Conservation (phyloP, 2,329 filamentous ascomycete species). For the Cladosporium sp. region DNA sequence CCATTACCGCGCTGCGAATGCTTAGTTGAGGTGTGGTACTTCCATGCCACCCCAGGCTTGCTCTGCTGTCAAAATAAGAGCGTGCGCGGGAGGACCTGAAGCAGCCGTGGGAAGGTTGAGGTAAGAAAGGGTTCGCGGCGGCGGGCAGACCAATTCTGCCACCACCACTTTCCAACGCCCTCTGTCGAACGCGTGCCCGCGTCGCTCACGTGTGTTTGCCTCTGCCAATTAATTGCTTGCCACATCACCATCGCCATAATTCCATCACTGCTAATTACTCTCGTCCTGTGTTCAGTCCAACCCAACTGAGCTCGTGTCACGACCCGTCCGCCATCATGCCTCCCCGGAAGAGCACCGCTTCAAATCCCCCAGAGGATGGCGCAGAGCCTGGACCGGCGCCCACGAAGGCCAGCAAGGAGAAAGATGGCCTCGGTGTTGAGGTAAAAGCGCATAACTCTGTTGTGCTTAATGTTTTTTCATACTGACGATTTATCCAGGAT, state of each 20-base stretch:
- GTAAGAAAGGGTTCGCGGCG: constrained; percentile 2
- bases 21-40: neutral
- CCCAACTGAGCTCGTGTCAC: neutral
- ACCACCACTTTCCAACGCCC: constrained; percentile 8
- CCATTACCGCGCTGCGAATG: neutral
- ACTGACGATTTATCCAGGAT: constrained; percentile 54
- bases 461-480: neutral
- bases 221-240: constrained; percentile 14
- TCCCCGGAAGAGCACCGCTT: constrained; percentile 50
- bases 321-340: constrained; percentile 41
- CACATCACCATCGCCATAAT: constrained; percentile 4
- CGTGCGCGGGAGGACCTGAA: neutral
- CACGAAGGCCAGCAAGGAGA: constrained; percentile 27
- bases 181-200: constrained; percentile 10
- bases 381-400: constrained; percentile 31
- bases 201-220: constrained; percentile 16
- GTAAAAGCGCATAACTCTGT: constrained; percentile 32
- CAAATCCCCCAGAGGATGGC: constrained; percentile 29
- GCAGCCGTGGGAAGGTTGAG: constrained; percentile 13
- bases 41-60: constrained; percentile 1
- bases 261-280: neutral
- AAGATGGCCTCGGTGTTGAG: constrained; percentile 49
- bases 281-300: no score
- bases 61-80: constrained; percentile 1
- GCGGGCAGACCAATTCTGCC: neutral